phyloP scores from a whole-genome alignment of 2,329 filamentous ascomycete species.

The Paraphoma chrysanthemicola region DNA sequence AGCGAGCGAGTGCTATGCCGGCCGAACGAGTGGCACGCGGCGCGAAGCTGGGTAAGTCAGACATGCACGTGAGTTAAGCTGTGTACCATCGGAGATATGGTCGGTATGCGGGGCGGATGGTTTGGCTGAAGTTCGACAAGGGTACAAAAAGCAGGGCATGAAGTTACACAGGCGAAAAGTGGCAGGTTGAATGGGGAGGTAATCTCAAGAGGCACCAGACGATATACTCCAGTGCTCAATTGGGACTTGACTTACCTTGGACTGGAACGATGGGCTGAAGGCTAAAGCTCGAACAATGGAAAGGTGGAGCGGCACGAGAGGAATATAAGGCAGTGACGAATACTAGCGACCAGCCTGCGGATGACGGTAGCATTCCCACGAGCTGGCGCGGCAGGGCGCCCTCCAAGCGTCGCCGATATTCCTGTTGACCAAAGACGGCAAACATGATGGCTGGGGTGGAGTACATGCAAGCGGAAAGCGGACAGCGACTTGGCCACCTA shows the following conservation, averaged over 20 bases:
- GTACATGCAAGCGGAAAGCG: conserved; percentile 31
- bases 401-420: conserved; percentile 30
- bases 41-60: conserved; percentile 27
- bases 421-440: conserved; percentile 32
- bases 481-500: conserved; percentile 11
- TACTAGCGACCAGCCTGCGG: conserved; percentile 26
- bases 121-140: conserved; percentile 15
- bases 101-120: conserved; percentile 15
- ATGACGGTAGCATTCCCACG: conserved; percentile 27
- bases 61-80: conserved; percentile 27
- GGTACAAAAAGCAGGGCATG: conserved; percentile 13
- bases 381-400: conserved; percentile 34
- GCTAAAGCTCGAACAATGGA: conserved; percentile 26
- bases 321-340: conserved; percentile 35
- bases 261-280: conserved; percentile 33
- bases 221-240: background rate
- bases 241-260: conserved; percentile 33
- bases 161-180: background rate
- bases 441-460: conserved; percentile 29
- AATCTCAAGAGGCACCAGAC: background rate
- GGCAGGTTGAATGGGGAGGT: background rate
- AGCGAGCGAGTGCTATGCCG: conserved; percentile 37
- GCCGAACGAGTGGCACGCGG: conserved; percentile 34
- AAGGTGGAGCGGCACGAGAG: conserved; percentile 24
- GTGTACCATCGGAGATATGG: conserved; percentile 3